These are phyloP conservation scores for Wilcoxina mikolae DNA, from an alignment of 495 filamentous ascomycete species.

Conservation along the genomic window DNA sequence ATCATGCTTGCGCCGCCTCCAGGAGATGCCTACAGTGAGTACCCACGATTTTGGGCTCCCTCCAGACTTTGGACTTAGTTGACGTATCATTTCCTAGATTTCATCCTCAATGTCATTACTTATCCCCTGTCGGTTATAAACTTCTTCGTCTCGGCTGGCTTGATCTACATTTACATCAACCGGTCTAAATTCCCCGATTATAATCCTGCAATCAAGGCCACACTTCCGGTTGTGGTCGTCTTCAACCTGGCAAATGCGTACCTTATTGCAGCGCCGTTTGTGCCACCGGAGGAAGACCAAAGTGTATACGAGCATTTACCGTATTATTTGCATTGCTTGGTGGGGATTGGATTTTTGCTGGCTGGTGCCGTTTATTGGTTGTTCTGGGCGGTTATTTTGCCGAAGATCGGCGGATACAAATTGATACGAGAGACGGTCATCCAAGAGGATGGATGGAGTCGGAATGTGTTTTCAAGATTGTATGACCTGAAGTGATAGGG, in stretches of 20 bases:
- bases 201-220: constrained; percentile 24
- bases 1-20: constrained; percentile 50
- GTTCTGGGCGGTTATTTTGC: constrained; percentile 29
- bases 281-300: constrained; percentile 29
- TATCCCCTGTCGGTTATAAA: constrained; percentile 41
- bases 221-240: constrained; percentile 29
- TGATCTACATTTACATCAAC: constrained; percentile 36
- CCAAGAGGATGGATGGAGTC: constrained; percentile 29
- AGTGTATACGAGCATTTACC: constrained; percentile 22
- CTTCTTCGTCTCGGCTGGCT: constrained; percentile 35
- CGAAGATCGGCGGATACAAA: constrained; percentile 32
- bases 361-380: constrained; percentile 33
- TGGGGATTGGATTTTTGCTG: constrained; percentile 31
- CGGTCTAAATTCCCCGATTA: constrained; percentile 32
- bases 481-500: not conserved
- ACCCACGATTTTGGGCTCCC: too few species aligned
- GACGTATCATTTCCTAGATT: constrained; percentile 16
- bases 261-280: constrained; percentile 33
- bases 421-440: constrained; percentile 32
- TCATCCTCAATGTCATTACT: constrained; percentile 39
- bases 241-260: constrained; percentile 29
- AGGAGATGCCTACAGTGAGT: constrained; percentile 46
- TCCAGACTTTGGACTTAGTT: too few species aligned
- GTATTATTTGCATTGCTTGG: constrained; percentile 35
- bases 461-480: constrained; percentile 2